Percentiles rank a stretch among this genome's conserved stretches.
Evolutionary conservation across 306 rosid species (phyloP).

Genomic region (Coriaria nepalensis): DNA sequence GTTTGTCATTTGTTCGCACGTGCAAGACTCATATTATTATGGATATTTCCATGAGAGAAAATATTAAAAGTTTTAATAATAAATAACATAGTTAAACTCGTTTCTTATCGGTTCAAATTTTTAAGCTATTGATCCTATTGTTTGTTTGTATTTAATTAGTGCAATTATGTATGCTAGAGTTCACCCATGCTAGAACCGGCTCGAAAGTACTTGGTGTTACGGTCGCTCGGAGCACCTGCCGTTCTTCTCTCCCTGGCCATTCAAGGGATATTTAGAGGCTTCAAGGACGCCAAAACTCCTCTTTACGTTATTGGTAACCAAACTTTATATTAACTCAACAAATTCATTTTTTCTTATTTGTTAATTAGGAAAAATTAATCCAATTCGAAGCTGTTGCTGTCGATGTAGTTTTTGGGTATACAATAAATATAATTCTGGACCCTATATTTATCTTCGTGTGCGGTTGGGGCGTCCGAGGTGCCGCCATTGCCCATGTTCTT

Average conservation of each 20-base stretch:
- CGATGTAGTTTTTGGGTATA: conserved; percentile 49
- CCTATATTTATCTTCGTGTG: conserved; percentile 68
- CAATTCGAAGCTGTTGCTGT: not conserved
- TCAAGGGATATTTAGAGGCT: conserved; percentile 95
- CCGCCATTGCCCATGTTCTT: conserved; percentile 83
- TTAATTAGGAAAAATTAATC: not conserved
- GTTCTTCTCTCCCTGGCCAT: conserved; percentile 97
- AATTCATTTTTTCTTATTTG: not conserved
- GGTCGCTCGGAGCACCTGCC: conserved; percentile 93
- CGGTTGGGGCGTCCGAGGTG: conserved; percentile 74
- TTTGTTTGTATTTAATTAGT: not conserved
- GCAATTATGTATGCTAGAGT: conserved; percentile 22
- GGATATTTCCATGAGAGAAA: no score
- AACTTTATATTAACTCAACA: no score
- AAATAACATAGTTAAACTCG: not conserved
- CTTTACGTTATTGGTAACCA: conserved; percentile 62
- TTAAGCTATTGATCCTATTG: not conserved
- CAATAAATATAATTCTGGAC: conserved; percentile 56
- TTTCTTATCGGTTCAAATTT: not conserved
- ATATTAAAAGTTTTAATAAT: conserved; percentile 2
- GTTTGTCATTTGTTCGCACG: no score
- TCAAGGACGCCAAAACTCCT: conserved; percentile 94
- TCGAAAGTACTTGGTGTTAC: conserved; percentile 55
- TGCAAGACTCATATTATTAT: no score
- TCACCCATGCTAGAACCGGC: conserved; percentile 80